phyloP scores from a whole-genome alignment of 345 rosid species.

The Anacardium occidentale region DNA sequence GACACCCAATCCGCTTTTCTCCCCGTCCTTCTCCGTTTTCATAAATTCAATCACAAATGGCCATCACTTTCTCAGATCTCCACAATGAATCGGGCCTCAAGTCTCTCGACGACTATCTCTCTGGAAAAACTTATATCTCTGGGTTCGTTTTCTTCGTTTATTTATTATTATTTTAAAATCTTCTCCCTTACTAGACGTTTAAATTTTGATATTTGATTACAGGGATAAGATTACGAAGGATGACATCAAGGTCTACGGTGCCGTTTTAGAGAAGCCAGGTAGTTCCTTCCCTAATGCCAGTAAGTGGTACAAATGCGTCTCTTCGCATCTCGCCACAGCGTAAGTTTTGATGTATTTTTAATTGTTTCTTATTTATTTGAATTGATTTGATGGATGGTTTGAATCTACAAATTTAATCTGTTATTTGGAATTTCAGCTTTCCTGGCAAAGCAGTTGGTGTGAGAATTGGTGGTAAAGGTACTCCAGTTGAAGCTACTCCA shows the following conservation, averaged over 20 bases:
- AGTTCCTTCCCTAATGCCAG: slow-evolving; percentile 63
- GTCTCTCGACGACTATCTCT: slow-evolving; percentile 67
- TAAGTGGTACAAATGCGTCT: slow-evolving; percentile 73
- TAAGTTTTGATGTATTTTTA: slow-evolving; percentile 19
- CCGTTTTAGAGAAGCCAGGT: slow-evolving; percentile 59
- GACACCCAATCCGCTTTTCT: too few species aligned
- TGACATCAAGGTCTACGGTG: slow-evolving; percentile 83
- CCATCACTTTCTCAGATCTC: slow-evolving; percentile 76
- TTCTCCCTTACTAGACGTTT: too few species aligned
- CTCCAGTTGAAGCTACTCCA: slow-evolving; percentile 33
- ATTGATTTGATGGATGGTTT: too few species aligned
- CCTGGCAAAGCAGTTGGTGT: slow-evolving; percentile 89
- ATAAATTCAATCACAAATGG: slow-evolving; percentile 40
- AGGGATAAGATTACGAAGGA: slow-evolving; percentile 60
- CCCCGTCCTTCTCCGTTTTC: not conserved
- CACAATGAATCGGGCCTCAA: slow-evolving; percentile 81
- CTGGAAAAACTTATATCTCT: slow-evolving; percentile 71
- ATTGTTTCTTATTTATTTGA: not conserved
- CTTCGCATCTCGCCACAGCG: slow-evolving; percentile 69
- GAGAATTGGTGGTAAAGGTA: slow-evolving; percentile 51
- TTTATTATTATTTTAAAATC: too few species aligned
- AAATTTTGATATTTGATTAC: not conserved
- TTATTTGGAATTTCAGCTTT: slow-evolving; percentile 44
- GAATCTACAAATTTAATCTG: too few species aligned
- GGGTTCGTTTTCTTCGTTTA: slow-evolving; percentile 38